These are phyloP conservation scores for Wallacemonas sp. DNA, from an alignment of 208 protist genomes.

Conservation along the genomic window DNA sequence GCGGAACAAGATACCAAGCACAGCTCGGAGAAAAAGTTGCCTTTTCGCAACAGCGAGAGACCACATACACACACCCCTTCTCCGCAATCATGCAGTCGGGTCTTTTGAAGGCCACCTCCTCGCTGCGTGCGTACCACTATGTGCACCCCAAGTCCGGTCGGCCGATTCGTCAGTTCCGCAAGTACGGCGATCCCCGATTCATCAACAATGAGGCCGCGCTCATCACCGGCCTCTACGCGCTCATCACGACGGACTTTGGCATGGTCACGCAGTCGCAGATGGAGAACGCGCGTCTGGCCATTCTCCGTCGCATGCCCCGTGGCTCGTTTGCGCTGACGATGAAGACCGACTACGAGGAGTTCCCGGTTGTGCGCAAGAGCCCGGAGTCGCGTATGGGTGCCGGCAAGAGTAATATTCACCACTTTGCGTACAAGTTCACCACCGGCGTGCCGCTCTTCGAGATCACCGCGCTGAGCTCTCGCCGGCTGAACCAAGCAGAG, in stretches of 20 bases:
- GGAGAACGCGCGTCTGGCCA: constrained; percentile 86
- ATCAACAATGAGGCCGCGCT: constrained; percentile 91
- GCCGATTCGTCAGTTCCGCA: constrained; percentile 81
- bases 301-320: constrained; percentile 84
- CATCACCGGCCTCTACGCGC: constrained; percentile 75
- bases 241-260: constrained; percentile 91
- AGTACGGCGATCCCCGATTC: constrained; percentile 88
- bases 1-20: too few relatives aligned
- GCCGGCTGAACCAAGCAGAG: constrained; percentile 84
- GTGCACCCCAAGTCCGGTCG: constrained; percentile 85
- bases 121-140: constrained; percentile 83
- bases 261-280: constrained; percentile 91
- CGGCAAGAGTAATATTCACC: constrained; percentile 90
- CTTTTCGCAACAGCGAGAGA: too few relatives aligned
- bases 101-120: constrained; percentile 37
- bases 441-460: constrained; percentile 89
- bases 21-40: too few relatives aligned
- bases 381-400: constrained; percentile 90
- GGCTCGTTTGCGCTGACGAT: constrained; percentile 83
- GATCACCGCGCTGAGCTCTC: constrained; percentile 61
- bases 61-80: too few relatives aligned
- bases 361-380: constrained; percentile 87
- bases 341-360: constrained; percentile 92
- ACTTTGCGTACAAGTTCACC: constrained; percentile 92
- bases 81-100: constrained; percentile 24